Conservation (phyloP, 1,284 basidiomycete species). For the Cryptococcus sp. region DNA sequence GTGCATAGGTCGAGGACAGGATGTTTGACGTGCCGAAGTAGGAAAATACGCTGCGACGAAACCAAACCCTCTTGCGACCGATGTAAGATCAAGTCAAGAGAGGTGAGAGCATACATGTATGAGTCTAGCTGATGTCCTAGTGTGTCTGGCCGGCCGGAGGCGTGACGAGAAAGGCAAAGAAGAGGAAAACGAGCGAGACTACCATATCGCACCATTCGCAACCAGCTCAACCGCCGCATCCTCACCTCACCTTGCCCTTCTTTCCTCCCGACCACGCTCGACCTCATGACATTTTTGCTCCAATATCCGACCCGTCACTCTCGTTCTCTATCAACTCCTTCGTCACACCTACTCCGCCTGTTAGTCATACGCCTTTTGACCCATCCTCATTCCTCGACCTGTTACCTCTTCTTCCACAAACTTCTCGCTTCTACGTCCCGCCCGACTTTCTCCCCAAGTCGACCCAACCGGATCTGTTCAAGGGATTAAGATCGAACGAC, state of each 20-base stretch:
- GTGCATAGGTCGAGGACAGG: background rate
- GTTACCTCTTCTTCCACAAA: slow-evolving; percentile 4
- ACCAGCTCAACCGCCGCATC: background rate
- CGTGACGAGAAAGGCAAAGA: background rate
- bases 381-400: background rate
- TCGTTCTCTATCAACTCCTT: slow-evolving; percentile 1
- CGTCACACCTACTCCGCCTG: background rate
- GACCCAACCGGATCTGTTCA: background rate
- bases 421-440: slow-evolving; percentile 6
- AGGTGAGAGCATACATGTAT: slow-evolving; percentile 14
- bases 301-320: background rate
- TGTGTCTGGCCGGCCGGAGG: slow-evolving; percentile 1
- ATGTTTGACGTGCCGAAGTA: slow-evolving; percentile 34
- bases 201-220: background rate
- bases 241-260: background rate
- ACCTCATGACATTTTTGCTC: background rate
- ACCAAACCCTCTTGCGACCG: slow-evolving; percentile 30
- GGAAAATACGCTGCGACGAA: slow-evolving; percentile 43
- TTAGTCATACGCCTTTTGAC: background rate
- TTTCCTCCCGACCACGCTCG: background rate
- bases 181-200: too few relatives aligned
- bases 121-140: background rate
- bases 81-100: slow-evolving; percentile 27
- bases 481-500: slow-evolving; percentile 12
- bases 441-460: slow-evolving; percentile 8